Conservation (phyloP, 129 eudicot species). For the Flaveria sonorensis region DNA sequence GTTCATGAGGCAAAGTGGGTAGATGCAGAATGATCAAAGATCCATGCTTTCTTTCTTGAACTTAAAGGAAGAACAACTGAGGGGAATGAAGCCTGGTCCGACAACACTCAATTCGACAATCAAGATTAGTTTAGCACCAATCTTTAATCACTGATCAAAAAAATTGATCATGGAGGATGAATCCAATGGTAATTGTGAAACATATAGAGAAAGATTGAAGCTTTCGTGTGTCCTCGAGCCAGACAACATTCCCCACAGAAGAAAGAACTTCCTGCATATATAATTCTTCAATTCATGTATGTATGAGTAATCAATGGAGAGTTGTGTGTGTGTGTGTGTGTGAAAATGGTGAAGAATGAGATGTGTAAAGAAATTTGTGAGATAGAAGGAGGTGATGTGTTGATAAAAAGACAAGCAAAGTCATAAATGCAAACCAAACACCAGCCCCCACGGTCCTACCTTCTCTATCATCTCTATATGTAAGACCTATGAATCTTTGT, state of each 20-base stretch:
- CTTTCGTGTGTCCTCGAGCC: slow-evolving; percentile 40
- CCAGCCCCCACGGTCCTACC: slow-evolving; percentile 40
- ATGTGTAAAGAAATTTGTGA: slow-evolving; percentile 19
- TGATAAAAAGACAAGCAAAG: slow-evolving; percentile 40
- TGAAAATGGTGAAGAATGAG: slow-evolving; percentile 18
- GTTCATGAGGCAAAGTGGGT: background rate
- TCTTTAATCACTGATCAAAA: slow-evolving; percentile 12
- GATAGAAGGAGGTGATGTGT: slow-evolving; percentile 15
- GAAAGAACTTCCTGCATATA: slow-evolving; percentile 18
- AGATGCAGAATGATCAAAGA: slow-evolving; percentile 16
- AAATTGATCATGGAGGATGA: slow-evolving; percentile 5
- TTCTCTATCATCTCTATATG: slow-evolving; percentile 33
- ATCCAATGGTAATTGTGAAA: background rate
- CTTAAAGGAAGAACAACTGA: slow-evolving; percentile 47
- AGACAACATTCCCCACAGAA: slow-evolving; percentile 49
- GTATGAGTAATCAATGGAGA: background rate
- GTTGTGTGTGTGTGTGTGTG: slow-evolving; percentile 18
- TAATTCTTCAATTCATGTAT: background rate
- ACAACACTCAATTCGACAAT: slow-evolving; percentile 38
- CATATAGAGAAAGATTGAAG: slow-evolving; percentile 11
- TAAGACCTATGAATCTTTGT: slow-evolving; percentile 9
- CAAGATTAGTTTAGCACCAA: slow-evolving; percentile 20
- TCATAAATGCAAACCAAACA: slow-evolving; percentile 50
- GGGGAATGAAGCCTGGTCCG: slow-evolving; percentile 99
- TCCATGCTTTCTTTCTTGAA: slow-evolving; percentile 23